Evolutionary conservation across 2,329 filamentous ascomycete genomes (phyloP), one percentile per base, ranked within the genome.

Genomic region (Xylaria sp.): DNA sequence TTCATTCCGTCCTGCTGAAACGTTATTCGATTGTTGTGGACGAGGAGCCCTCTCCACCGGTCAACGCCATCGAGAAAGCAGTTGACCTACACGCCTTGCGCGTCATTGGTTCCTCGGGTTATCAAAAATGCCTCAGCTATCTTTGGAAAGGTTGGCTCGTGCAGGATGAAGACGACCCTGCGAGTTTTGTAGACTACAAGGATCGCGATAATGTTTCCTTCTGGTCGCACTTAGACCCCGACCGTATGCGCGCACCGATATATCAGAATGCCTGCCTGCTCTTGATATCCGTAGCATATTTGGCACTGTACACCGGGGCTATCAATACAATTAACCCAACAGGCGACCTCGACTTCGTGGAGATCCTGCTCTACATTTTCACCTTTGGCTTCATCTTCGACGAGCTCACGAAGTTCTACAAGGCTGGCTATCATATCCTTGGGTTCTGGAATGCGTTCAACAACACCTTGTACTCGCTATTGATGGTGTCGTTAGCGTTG

Each of bases 371-470:
- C 12, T 99, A 99, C 77, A 78, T 95, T 72, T 98, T 99, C 83
- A 98, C 96, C 0, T 80, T 95, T 4, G 94, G 94, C 25, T 99
- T 97, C 80, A 87, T 98, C 39, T 94, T 90, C 75, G 95, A 99
- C 78, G 96, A 98, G 78, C 74, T 91, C 0, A 84, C 90, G 78
- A 99, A 99, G 80, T 88, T 98, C 74, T 97, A 93, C 89, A 99
- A 99, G 80, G 92, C 97, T 15, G 96, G 96, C 10, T 89, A 92
- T 70, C 92, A 92, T 76, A 98, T 98, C 77, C 86, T 99, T 65
- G 91, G 93, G 23, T 99, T 99, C 80, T 98, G 96, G 96, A 98
- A 97, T 76, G 92, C 92, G 28, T 97, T 99, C 84, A 99, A 99
- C 80, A 87, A 88, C 32, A 86, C 91, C 0, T 86, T 99, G 0